Conservation (phyloP, 257 asterid genomes). For the Solanum appendiculatum region DNA sequence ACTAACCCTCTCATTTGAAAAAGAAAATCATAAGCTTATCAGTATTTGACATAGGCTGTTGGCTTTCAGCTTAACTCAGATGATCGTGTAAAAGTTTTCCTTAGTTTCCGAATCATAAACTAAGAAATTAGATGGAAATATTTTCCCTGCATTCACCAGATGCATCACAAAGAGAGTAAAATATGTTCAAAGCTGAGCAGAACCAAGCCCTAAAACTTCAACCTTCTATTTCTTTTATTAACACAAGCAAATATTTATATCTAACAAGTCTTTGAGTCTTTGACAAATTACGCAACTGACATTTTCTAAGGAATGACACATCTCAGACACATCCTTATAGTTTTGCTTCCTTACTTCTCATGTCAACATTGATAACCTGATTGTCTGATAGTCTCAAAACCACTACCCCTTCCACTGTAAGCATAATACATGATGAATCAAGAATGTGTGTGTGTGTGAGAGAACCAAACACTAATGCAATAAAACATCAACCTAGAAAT, state of each 20-base stretch:
- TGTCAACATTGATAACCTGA: background rate
- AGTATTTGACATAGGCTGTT: background rate
- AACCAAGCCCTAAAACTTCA: background rate
- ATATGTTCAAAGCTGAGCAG: background rate
- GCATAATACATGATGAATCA: background rate
- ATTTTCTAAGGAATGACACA: background rate
- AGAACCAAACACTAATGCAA: background rate
- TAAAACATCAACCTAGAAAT: background rate
- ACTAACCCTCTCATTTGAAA: background rate
- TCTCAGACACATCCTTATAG: background rate
- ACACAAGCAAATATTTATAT: background rate
- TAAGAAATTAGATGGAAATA: background rate
- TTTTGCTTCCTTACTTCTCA: background rate
- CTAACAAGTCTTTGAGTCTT: background rate
- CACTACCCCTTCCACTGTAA: background rate
- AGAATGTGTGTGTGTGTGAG: background rate
- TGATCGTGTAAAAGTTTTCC: background rate
- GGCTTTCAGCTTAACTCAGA: background rate
- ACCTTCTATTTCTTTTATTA: background rate
- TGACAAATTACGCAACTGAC: background rate
- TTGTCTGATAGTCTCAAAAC: background rate
- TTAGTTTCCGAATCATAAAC: background rate
- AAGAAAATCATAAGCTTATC: background rate
- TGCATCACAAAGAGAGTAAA: background rate
- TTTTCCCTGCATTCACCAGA: background rate